Percentiles rank a stretch among this genome's conserved stretches.
These are phyloP conservation scores for Silene coronaria DNA, from an alignment of 179 eudicot species.

Conservation along the genomic window DNA sequence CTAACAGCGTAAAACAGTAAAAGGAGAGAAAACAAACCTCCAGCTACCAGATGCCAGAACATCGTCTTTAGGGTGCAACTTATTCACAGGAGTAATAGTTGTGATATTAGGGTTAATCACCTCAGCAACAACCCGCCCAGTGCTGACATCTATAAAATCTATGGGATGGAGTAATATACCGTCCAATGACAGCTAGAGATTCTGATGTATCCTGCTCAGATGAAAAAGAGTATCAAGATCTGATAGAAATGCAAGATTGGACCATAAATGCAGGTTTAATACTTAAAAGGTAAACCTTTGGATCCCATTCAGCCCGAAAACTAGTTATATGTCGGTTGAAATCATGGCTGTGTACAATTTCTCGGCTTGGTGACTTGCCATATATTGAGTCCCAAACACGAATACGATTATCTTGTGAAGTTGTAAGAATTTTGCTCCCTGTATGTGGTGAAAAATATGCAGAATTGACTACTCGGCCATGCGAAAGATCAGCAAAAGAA, in stretches of 20 bases:
- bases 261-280: background rate
- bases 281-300: conserved; percentile 50
- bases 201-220: conserved; percentile 68
- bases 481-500: conserved; percentile 56
- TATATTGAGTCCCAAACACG: conserved; percentile 88
- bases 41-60: conserved; percentile 84
- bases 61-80: conserved; percentile 86
- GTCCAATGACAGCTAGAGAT: conserved; percentile 88
- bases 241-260: conserved; percentile 6
- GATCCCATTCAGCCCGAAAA: conserved; percentile 97
- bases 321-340: conserved; percentile 87
- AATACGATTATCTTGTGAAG: conserved; percentile 82
- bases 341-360: conserved; percentile 96
- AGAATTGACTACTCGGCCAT: conserved; percentile 85
- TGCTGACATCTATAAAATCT: conserved; percentile 79
- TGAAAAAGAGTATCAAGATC: background rate
- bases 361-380: conserved; percentile 82
- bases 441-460: conserved; percentile 88
- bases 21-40: conserved; percentile 40
- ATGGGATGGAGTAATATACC: conserved; percentile 89
- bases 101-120: conserved; percentile 83
- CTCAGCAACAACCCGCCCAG: conserved; percentile 88
- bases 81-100: conserved; percentile 88
- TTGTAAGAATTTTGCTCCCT: conserved; percentile 88
- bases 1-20: background rate